These are phyloP conservation scores for Hemisphaericaspora xylofermentans DNA, from an alignment of 1,139 yeast species.

Conservation along the genomic window DNA sequence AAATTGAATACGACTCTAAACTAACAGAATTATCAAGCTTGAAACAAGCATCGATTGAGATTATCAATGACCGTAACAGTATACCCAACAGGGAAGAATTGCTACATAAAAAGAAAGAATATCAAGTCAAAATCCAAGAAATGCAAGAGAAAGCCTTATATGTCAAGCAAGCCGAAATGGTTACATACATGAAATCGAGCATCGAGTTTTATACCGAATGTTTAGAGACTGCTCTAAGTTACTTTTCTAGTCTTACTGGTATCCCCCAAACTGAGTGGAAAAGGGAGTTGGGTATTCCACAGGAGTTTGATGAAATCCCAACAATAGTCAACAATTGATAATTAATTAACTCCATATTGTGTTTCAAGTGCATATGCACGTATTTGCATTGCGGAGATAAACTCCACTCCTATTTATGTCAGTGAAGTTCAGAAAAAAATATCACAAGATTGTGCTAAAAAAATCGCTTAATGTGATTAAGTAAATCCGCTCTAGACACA, in stretches of 20 bases:
- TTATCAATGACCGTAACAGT: slow-evolving; percentile 4
- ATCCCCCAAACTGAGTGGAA: slow-evolving; percentile 8
- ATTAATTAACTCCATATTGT: too few relatives aligned
- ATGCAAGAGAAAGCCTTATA: slow-evolving; percentile 6
- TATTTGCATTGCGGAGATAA: neutral
- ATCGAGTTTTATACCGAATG: slow-evolving; percentile 17
- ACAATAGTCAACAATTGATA: neutral
- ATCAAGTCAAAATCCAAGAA: neutral
- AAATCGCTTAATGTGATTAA: neutral
- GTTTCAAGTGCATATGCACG: too few relatives aligned
- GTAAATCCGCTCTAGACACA: neutral
- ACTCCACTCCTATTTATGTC: neutral
- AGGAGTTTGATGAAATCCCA: slow-evolving; percentile 15
- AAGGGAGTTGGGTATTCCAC: slow-evolving; percentile 16
- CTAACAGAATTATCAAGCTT: slow-evolving; percentile 7
- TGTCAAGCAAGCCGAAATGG: slow-evolving; percentile 4
- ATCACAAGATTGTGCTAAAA: neutral
- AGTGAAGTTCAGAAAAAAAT: neutral
- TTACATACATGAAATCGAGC: slow-evolving; percentile 5
- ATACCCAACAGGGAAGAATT: slow-evolving; percentile 5
- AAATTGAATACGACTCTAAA: slow-evolving; percentile 13
- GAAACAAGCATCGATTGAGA: slow-evolving; percentile 3
- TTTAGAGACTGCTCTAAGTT: slow-evolving; percentile 15
- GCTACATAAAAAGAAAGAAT: slow-evolving; percentile 3
- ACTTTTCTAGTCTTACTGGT: slow-evolving; percentile 14